These are phyloP conservation scores for Podaxis mareebaensis DNA, from an alignment of 768 basidiomycete genomes.

Conservation along the genomic window DNA sequence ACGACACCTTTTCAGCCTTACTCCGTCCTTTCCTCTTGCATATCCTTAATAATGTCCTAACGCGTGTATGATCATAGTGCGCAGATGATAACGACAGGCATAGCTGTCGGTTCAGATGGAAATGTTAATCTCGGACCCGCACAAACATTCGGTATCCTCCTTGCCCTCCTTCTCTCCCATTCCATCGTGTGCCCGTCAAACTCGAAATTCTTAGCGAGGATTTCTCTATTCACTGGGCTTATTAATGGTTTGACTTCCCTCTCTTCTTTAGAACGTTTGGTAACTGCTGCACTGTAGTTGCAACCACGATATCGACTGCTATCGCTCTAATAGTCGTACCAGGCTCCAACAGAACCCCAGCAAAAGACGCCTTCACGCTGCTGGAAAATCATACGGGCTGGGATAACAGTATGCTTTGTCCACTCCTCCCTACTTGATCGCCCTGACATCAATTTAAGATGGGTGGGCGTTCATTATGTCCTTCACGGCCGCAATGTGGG, in stretches of 20 bases:
- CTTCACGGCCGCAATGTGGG: conserved; percentile 68
- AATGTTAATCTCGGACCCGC: conserved; percentile 42
- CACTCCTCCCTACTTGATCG: background rate
- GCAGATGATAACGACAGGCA: conserved; percentile 64
- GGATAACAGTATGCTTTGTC: conserved; percentile 41
- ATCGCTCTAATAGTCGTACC: conserved; percentile 53
- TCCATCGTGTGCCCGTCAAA: conserved; percentile 60
- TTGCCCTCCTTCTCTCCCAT: conserved; percentile 54
- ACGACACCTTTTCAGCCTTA: background rate
- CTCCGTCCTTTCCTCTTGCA: too few species aligned
- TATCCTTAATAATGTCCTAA: background rate
- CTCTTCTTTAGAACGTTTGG: background rate
- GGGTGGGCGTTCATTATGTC: conserved; percentile 65
- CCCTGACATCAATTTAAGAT: conserved; percentile 32
- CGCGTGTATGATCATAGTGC: conserved; percentile 28
- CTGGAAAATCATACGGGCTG: conserved; percentile 67
- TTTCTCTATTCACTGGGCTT: conserved; percentile 59
- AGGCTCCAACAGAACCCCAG: conserved; percentile 48
- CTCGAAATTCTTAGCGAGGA: conserved; percentile 52
- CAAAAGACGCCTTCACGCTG: conserved; percentile 56
- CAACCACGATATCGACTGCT: conserved; percentile 56
- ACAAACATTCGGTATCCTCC: conserved; percentile 57
- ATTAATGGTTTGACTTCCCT: conserved; percentile 41
- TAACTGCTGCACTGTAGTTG: conserved; percentile 33
- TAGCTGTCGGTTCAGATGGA: conserved; percentile 55